phyloP scores from a whole-genome alignment of 2,329 filamentous ascomycete genomes.

The Zalaria obscura region DNA sequence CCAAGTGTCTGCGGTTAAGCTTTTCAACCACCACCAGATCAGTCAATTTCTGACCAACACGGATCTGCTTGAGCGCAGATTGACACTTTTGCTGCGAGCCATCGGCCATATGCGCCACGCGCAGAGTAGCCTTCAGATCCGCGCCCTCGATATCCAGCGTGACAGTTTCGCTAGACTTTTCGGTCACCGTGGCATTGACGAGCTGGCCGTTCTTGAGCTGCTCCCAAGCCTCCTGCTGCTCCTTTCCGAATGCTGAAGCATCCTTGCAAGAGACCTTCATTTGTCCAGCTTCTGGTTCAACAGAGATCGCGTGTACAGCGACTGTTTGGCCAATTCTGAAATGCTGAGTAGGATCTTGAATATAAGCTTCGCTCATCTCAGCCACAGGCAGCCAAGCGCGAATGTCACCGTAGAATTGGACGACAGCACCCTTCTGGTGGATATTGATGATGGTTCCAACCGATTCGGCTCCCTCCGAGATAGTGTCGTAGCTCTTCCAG shows the following conservation, averaged over 20 bases:
- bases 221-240: constrained; percentile 59
- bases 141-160: constrained; percentile 60
- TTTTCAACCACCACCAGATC: constrained; percentile 83
- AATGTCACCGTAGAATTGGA: constrained; percentile 81
- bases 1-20: constrained; percentile 58
- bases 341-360: constrained; percentile 75
- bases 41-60: constrained; percentile 68
- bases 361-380: constrained; percentile 97
- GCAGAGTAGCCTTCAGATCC: constrained; percentile 64
- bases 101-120: constrained; percentile 69
- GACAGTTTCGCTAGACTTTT: constrained; percentile 27
- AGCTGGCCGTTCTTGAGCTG: constrained; percentile 58
- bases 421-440: constrained; percentile 62
- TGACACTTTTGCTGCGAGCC: constrained; percentile 66
- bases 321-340: constrained; percentile 86
- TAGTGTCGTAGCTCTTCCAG: constrained; percentile 63
- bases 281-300: constrained; percentile 55
- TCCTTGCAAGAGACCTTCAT: constrained; percentile 91
- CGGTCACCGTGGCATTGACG: constrained; percentile 54
- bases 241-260: constrained; percentile 61
- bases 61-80: constrained; percentile 64
- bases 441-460: constrained; percentile 81
- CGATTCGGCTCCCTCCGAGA: constrained; percentile 60
- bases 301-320: constrained; percentile 71
- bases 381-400: constrained; percentile 80